Base-by-base conservation (phyloP, 441 rosid genomes). In the Theobroma grandiflorum region DNA sequence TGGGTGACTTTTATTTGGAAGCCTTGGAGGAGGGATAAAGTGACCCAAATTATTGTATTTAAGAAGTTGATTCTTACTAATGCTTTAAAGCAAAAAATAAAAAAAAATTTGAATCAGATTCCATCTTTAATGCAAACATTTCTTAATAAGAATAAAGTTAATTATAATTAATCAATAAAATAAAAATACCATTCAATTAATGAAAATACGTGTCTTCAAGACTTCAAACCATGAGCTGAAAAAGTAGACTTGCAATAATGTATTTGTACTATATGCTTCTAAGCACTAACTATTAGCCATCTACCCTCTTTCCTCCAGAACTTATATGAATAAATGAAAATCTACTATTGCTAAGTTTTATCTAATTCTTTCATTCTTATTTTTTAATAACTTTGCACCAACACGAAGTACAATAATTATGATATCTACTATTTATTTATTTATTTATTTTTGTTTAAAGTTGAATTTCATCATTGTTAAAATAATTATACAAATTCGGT, bases 21-120 rank as follows among this genome's bases (percentile, higher is more conserved):
- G 75, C 16, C 87, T 78, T 77, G 57, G 20, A 18, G 57, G 52
- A 78, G 79, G 85, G 59, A 75, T 74, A 87, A 89, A 80, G 85
- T 75, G 76, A 18, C 11, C 50, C 50, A 55, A 18, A 33, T 35
- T 50, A 33, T 50, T 72, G 75, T 72, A 35, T 52, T 72, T 72
- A 50, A 18, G 31, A 35, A 72, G 16, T 52, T 50, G 61, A 72
- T 18, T 16, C 43, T 71, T 15, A 15, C 11, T 26, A 69, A 14
- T 18, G 15, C 20, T 69, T 22, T 69, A 68, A 69, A 22, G 37
- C 38, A 14, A 49, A 11, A 43, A 43, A 10, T 2, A 66, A 12
- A 14, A 68, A 43, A 18, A 0, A 65, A 3, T 9, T 47, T 49
- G 74, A 50, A 71, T 71, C 45, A 7, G 62, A 50, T 72, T 35